Conservation (phyloP, 2,329 filamentous ascomycete species). For the Colletotrichum plurivorum region DNA sequence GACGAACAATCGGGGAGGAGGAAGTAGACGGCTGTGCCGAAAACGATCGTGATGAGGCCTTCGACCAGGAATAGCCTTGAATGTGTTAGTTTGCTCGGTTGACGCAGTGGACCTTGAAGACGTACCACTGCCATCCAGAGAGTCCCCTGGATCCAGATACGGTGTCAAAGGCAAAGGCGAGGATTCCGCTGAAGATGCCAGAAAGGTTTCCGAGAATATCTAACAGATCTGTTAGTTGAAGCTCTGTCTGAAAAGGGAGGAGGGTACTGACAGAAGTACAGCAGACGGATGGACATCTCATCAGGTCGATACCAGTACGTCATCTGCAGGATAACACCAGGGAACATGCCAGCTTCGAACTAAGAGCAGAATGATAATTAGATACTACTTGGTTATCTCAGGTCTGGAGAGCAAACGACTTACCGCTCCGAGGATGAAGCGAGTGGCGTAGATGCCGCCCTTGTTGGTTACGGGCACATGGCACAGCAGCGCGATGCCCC, state of each 20-base stretch:
- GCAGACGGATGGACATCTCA: slow-evolving; percentile 59
- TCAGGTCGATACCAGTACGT: slow-evolving; percentile 64
- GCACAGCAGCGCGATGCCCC: slow-evolving; percentile 52
- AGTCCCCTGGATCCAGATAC: slow-evolving; percentile 53
- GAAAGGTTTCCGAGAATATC: slow-evolving; percentile 57
- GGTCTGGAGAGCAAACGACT: slow-evolving; percentile 36
- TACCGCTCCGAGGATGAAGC: slow-evolving; percentile 55
- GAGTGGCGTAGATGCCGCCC: slow-evolving; percentile 52
- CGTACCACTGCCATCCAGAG: slow-evolving; percentile 52
- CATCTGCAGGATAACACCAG: slow-evolving; percentile 59
- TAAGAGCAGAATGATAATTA: slow-evolving; percentile 13
- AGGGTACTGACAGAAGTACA: slow-evolving; percentile 59
- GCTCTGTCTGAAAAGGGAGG: neutral
- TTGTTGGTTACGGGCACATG: slow-evolving; percentile 54
- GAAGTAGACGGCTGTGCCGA: slow-evolving; percentile 65
- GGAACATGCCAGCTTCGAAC: slow-evolving; percentile 58
- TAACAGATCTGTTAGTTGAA: slow-evolving; percentile 20
- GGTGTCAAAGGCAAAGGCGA: slow-evolving; percentile 60
- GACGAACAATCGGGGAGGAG: slow-evolving; percentile 65
- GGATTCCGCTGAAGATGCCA: slow-evolving; percentile 56
- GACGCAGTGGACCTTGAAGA: neutral
- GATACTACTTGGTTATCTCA: neutral
- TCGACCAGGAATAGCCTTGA: slow-evolving; percentile 58
- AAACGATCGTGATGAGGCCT: slow-evolving; percentile 60
- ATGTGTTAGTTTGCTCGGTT: neutral